Base-by-base conservation (phyloP, 495 filamentous ascomycete genomes). In the Penicillium argentinense region DNA sequence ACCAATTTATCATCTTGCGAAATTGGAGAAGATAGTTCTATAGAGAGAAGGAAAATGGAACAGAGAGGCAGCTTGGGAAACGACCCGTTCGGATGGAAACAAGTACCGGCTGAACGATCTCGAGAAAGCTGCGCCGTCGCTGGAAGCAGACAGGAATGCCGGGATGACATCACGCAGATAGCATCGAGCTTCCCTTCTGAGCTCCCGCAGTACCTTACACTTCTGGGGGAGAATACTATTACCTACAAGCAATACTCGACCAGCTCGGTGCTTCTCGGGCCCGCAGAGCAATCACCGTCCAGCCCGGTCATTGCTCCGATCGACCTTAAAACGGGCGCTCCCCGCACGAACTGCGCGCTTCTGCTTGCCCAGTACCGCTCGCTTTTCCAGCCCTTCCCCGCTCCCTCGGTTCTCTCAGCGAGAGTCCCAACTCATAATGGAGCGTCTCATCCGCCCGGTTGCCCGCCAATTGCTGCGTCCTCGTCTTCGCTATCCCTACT, bases 391-490 rank as follows among this genome's bases (percentile, higher is more conserved):
- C 3, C 19, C 34, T 34, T 50, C 53, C 40, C 54, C 53, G 42
- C 53, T 39, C 28, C 12, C 32, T 13, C 45, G 26, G 25, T 24
- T 12, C 32, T 26, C 3, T n/a, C 27, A 34, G 5, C 13, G 27
- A 33, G 16, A 16, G 19, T 36, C 18, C 8, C 14, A 14, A 34
- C 18, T 45, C 30, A 61, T 42, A 55, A 75, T 75, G 72, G 66
- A 75, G 37, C 62, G 63, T 45, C 27, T 73, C 16, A 49, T 67
- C 30, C 64, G 69, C 49, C 64, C 72, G 42, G 57, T 71, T 19
- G 54, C 66, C 25, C 61, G 64, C 25, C 70, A 71, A 53, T 59
- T 75, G 28, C 47, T 68, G 42, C 62, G 64, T 53, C 50, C 70
- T 34, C 55, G 54, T 18, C 63, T 57, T 5, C 65, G 69, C 49